These are phyloP conservation scores for Clavaria fumosa DNA, from an alignment of 768 basidiomycete genomes.

Conservation along the genomic window DNA sequence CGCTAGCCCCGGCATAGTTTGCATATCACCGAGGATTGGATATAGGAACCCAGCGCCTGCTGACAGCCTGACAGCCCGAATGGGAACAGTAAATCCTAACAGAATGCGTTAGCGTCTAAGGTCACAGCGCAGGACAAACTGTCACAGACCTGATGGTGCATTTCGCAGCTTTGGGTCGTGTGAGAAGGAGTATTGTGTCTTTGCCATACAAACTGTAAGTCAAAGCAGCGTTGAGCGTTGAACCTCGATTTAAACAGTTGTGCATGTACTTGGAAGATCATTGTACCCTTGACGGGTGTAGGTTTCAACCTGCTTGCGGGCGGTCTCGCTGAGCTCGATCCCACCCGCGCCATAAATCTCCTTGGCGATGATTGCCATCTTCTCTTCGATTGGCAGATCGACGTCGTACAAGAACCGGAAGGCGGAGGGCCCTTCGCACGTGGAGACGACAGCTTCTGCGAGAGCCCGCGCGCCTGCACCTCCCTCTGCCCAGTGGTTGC, in stretches of 20 bases:
- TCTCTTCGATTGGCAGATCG: conserved; percentile 67
- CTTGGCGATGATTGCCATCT: conserved; percentile 75
- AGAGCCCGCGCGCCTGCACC: conserved; percentile 81
- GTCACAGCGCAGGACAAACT: background rate
- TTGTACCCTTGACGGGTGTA: conserved; percentile 86
- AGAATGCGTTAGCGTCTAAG: background rate
- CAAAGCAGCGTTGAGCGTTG: conserved; percentile 9
- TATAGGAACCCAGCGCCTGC: conserved; percentile 95
- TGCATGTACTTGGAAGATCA: conserved; percentile 54
- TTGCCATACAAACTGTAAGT: conserved; percentile 92
- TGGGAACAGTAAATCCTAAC: conserved; percentile 81
- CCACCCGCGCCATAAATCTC: conserved; percentile 93
- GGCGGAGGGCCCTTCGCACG: conserved; percentile 65
- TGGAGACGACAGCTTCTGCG: conserved; percentile 80
- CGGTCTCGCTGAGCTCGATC: conserved; percentile 73
- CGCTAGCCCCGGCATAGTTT: conserved; percentile 93
- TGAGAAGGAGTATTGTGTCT: conserved; percentile 96
- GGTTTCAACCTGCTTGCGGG: conserved; percentile 71
- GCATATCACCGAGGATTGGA: conserved; percentile 92
- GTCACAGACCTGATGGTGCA: conserved; percentile 53
- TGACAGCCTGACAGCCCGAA: conserved; percentile 73
- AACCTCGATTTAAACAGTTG: background rate
- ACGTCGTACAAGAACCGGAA: conserved; percentile 95
- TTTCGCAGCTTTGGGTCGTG: conserved; percentile 86
- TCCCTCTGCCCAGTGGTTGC: conserved; percentile 96